phyloP scores from a whole-genome alignment of 1,139 yeast species.

The Diutina neorugosa region DNA sequence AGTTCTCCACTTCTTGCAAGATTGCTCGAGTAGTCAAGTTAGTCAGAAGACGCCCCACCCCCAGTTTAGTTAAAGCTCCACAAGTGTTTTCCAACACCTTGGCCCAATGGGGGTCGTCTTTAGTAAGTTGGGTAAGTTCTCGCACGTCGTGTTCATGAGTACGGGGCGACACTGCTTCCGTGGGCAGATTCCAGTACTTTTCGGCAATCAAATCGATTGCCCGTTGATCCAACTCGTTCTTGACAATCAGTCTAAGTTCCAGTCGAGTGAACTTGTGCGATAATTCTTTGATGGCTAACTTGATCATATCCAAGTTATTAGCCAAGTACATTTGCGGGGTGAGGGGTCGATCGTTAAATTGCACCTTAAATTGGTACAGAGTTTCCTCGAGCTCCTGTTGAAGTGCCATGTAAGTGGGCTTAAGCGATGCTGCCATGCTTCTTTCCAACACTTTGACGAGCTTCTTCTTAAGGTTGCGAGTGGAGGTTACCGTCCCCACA shows the following conservation, averaged over 20 bases:
- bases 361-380: conserved; percentile 86
- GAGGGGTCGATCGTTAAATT: conserved; percentile 84
- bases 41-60: conserved; percentile 86
- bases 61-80: conserved; percentile 76
- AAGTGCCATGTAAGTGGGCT: conserved; percentile 78
- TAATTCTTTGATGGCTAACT: conserved; percentile 78
- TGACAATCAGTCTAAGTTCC: conserved; percentile 67
- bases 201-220: conserved; percentile 80
- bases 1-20: conserved; percentile 61
- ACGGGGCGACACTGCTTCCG: conserved; percentile 11
- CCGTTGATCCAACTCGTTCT: conserved; percentile 79
- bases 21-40: conserved; percentile 71
- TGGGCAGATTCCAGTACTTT: conserved; percentile 81
- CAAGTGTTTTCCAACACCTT: conserved; percentile 76
- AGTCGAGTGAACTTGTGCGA: conserved; percentile 73
- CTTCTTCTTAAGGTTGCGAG: conserved; percentile 63
- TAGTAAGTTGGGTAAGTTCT: conserved; percentile 34
- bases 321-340: conserved; percentile 93
- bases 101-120: conserved; percentile 71
- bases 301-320: conserved; percentile 78
- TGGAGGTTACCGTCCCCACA: conserved; percentile 61
- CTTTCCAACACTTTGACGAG: conserved; percentile 78
- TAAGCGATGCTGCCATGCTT: conserved; percentile 81
- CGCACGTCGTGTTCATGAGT: conserved; percentile 30
- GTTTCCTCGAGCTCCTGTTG: conserved; percentile 91